Evolutionary conservation across 208 protist genomes (phyloP).

Genomic region (Balamuthia mandrillaris): DNA sequence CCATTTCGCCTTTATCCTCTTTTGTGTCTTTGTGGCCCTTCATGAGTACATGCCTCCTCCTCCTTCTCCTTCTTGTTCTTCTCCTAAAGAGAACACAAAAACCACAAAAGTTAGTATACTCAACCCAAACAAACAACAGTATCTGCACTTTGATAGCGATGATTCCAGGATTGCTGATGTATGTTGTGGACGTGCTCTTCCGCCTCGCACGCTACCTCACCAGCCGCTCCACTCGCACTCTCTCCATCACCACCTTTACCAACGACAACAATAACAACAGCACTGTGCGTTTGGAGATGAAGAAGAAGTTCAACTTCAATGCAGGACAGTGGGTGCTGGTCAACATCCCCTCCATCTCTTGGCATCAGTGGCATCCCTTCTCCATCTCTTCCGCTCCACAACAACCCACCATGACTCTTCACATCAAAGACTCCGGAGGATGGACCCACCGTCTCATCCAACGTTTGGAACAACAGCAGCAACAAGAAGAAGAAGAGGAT

Average conservation of each 20-base stretch:
- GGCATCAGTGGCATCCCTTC: not conserved
- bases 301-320: constrained; percentile 19
- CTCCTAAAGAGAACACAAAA: not conserved
- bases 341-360: not conserved
- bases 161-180: not conserved
- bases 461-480: not conserved
- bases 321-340: constrained; percentile 5
- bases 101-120: too few species aligned
- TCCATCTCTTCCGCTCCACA: constrained; percentile 23
- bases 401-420: constrained; percentile 6
- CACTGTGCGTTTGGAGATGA: not conserved
- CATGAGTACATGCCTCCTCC: not conserved
- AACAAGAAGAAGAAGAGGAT: too few species aligned
- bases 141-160: not conserved
- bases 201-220: constrained; percentile 2
- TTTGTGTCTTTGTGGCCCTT: not conserved
- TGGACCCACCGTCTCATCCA: not conserved
- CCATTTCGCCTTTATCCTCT: not conserved
- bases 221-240: not conserved
- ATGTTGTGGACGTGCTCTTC: not conserved
- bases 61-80: not conserved
- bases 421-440: not conserved
- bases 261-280: too few species aligned
- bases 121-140: too few species aligned
- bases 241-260: constrained; percentile 13